Base-by-base conservation (phyloP, 1,284 basidiomycete species). In the Flammula alnicola region DNA sequence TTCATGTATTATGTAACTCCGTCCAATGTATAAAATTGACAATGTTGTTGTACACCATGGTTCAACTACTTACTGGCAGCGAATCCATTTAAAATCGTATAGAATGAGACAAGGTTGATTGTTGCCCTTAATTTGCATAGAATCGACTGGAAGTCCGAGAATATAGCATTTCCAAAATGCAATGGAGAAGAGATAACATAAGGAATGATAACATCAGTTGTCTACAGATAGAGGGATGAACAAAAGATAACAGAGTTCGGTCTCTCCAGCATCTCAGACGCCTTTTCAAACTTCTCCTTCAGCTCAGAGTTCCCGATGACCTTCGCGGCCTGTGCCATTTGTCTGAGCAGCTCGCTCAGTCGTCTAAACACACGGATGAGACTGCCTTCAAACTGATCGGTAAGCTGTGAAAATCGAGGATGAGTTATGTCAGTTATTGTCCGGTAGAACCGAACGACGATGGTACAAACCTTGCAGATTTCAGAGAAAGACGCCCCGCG, bases 351-450 rank as follows among this genome's bases (percentile, higher is more conserved):
- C 71, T 99, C 97, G 55, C 95, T 93, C 23, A 99, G 72, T 9
- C 97, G 84, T 42, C 97, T 78, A 77, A 99, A 98, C 5, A 94
- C 93, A 49, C 96, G 88, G 63, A 97, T 97, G 25, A 97, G 76
- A 49, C 87, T 94, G 30, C 96, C 96, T 65, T 99, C 97, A 61
- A 99, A 99, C 50, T 95, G 90, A 67, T 98, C 96, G 1, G 95
- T 96, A 63, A 95, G 77, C 91, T 95, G 60, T 19, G 36, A 45
- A 10, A 41, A 33, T 16, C 14, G 26, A 20, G 32, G 11, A 33
- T 48, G 16, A 44, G 46, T 26, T n/a, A 33, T 25, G 16, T 50
- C 19, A 22, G 10, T 39, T 30, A 6, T 17, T 10, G 12, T 14
- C n/a, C n/a, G n/a, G n/a, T n/a, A n/a, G 4, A 19, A 6, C 9